Base-by-base conservation (phyloP, 2,329 filamentous ascomycete species). In the Penicillium brevicompactum region DNA sequence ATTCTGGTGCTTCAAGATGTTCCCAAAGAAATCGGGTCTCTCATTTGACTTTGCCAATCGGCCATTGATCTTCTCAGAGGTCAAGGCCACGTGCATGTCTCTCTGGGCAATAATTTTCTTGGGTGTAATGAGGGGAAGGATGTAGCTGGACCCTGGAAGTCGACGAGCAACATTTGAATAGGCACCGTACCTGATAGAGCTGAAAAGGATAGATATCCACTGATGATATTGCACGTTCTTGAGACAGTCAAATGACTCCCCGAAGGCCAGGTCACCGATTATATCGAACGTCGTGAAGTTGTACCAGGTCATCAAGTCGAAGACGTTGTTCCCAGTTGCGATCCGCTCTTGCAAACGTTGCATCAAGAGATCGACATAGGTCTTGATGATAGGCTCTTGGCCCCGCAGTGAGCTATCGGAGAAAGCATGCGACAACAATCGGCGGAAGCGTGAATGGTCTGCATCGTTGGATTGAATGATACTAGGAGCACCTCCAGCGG, bases 351-450 rank as follows among this genome's bases (percentile, higher is more conserved):
- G 49, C 11, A 74, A 37, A 11, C 64, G 59, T 31, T 63, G 40
- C 10, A 75, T 67, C 2, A 76, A 51, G 1, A 68, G 55, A 41
- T 74, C 65, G 13, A 74, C 51, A 54, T 74, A 73, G 6, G 32
- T 13, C 27, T 61, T 55, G 14, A 76, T 66, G n/a, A 73, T 60
- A 1, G 63, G 52, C 49, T 76, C 75, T 53, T 78, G 77, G 11
- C 72, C 70, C 5, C 64, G 63, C 14, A 81, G 49, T 2, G 74
- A 72, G 45, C 70, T 71, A 42, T 79, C 77, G 0, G 76, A 77
- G 56, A 80, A 80, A 0, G 72, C 75, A 51, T 74, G 70, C 0
- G 70, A 64, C 7, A 80, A 51, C 1, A 71, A 55, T 0, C 68
- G 62, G 18, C 76, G 69, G 22, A 66, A 58, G 7, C 60, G 61